phyloP scores from a whole-genome alignment of 306 rosid species.

The Acacia crassicarpa region DNA sequence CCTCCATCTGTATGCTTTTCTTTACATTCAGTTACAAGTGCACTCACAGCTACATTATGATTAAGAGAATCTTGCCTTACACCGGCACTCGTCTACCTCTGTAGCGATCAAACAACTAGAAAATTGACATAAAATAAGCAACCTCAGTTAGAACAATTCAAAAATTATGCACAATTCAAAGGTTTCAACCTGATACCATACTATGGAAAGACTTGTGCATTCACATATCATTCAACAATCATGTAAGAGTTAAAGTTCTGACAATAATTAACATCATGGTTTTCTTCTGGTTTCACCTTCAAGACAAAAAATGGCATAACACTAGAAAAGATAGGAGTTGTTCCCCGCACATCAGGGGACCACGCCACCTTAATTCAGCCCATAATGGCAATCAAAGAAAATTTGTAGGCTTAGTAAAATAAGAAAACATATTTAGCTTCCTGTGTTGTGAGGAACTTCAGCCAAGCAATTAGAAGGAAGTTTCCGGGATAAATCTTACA shows the following conservation, averaged over 20 bases:
- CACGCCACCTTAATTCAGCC: background rate
- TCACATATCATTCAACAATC: background rate
- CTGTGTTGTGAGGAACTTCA: background rate
- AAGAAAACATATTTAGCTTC: background rate
- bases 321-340: background rate
- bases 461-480: background rate
- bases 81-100: conserved; percentile 91
- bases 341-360: background rate
- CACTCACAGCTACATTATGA: conserved; percentile 31
- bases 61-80: conserved; percentile 38
- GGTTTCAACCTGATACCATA: conserved; percentile 9
- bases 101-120: conserved; percentile 84
- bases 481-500: background rate
- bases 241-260: background rate
- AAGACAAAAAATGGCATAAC: background rate
- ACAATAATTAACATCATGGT: background rate
- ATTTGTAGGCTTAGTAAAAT: background rate
- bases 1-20: conserved; percentile 45
- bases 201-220: background rate
- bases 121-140: conserved; percentile 22
- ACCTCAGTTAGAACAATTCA: conserved; percentile 14
- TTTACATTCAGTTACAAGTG: conserved; percentile 56
- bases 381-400: background rate
- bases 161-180: conserved; percentile 7
- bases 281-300: background rate